phyloP scores from a whole-genome alignment of 179 eudicot genomes.

The Heliamphora ciliata region DNA sequence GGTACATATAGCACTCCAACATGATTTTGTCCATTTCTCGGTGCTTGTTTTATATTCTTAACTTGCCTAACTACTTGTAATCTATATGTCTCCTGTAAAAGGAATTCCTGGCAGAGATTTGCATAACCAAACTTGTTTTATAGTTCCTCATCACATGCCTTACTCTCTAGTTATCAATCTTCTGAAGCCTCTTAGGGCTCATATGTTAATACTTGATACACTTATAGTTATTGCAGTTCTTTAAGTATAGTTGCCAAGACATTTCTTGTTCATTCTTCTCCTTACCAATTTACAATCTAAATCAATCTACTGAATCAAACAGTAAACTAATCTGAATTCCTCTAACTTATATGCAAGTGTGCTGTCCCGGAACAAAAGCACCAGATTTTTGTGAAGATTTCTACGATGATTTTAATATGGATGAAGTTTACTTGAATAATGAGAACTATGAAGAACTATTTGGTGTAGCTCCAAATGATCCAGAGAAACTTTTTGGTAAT shows the following conservation, averaged over 20 bases:
- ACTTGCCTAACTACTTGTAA: too few relatives aligned
- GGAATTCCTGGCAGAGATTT: too few relatives aligned
- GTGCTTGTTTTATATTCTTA: too few relatives aligned
- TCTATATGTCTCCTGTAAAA: too few relatives aligned
- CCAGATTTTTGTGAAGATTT: conserved; percentile 37
- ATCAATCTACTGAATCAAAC: conserved; percentile 1
- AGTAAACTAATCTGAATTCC: not conserved
- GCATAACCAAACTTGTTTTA: not conserved
- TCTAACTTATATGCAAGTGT: conserved; percentile 31
- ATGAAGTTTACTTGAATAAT: conserved; percentile 62
- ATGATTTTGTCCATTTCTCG: too few relatives aligned
- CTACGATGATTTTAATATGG: conserved; percentile 61
- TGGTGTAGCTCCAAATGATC: conserved; percentile 54
- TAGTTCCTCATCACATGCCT: not conserved
- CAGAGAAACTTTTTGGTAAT: conserved; percentile 62
- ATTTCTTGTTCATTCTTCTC: not conserved
- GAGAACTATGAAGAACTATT: conserved; percentile 90
- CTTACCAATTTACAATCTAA: not conserved
- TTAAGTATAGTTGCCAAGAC: not conserved
- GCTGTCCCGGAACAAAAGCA: conserved; percentile 37
- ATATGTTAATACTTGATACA: not conserved
- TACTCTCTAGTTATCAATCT: not conserved
- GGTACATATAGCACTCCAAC: too few relatives aligned
- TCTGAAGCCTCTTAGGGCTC: not conserved
- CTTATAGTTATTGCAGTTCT: not conserved